Base-by-base conservation (phyloP, 768 basidiomycete species). In the Macrolepiota dolichaula region DNA sequence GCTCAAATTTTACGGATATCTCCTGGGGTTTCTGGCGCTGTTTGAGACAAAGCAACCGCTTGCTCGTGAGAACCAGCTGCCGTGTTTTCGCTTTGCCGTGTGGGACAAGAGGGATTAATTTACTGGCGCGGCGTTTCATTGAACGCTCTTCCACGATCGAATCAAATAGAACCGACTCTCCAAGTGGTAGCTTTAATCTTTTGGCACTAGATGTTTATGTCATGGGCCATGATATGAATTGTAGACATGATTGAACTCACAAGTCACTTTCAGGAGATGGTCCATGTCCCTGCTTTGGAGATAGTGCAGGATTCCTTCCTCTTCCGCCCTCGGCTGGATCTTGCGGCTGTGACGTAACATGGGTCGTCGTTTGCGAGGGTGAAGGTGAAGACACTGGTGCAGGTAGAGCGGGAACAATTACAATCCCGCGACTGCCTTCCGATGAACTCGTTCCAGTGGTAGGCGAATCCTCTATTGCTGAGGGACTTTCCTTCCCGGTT, bases 41-140 rank as follows among this genome's bases (percentile, higher is more conserved):
- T 70, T 88, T 88, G 35, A 88, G 68, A 58, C 85, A 87, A 37
- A 88, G 58, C 5, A 88, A 66, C 40, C 87, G 78, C 29, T 74
- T 74, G n/a, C 73, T 80, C 36, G 87, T 88, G 51, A 88, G 72
- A 36, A 87, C 71, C 9, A 88, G 67, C 63, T 84, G 79, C 24
- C 87, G 76, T 15, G 77, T 73, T 68, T 85, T 86, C 6, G 79
- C 70, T 61, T 80, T 80, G 62, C 77, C 76, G 11, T 80, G 77
- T 4, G 81, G 66, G 0, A 83, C 81, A 19, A 86, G 66, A 11
- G 80, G 74, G 24, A 86, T 73, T 40, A 88, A 69, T 52, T 77
- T 79, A 64, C 84, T 86, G 3, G 85, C 83, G 24, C 86, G 82
- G 3, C 85, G 79, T 61, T 80, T 80, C 24, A 82, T 73, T 44